Evolutionary conservation across 495 filamentous ascomycete genomes (phyloP).

Genomic region (Cudoniella acicularis): DNA sequence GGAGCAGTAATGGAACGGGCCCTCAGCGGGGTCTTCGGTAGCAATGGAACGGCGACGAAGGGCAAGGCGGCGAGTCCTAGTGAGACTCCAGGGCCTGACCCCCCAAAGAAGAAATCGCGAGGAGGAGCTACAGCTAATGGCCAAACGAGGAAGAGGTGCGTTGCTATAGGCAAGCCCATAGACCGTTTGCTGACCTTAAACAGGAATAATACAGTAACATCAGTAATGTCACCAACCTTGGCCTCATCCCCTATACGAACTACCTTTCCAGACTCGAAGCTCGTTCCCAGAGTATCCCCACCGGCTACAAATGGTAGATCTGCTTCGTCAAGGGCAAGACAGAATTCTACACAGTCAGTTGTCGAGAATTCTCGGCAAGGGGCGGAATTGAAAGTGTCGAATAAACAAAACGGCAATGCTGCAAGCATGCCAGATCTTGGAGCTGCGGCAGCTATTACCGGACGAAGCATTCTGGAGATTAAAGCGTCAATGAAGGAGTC

Average conservation of each 20-base stretch:
- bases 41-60: conserved; percentile 40
- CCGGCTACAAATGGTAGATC: conserved; percentile 44
- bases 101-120: conserved; percentile 61
- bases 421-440: conserved; percentile 34
- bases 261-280: conserved; percentile 52
- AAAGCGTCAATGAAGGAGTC: conserved; percentile 36
- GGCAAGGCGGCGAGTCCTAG: conserved; percentile 54
- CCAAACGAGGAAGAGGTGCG: conserved; percentile 69
- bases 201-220: conserved; percentile 48
- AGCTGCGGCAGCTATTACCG: conserved; percentile 17
- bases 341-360: conserved; percentile 57
- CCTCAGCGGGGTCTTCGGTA: conserved; percentile 55
- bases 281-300: conserved; percentile 37
- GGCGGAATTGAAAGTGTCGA: conserved; percentile 59
- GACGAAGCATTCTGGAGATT: conserved; percentile 30
- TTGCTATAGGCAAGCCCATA: conserved; percentile 9
- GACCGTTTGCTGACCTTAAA: conserved; percentile 1
- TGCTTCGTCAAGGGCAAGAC: conserved; percentile 62
- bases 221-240: conserved; percentile 62
- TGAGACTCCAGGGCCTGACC: conserved; percentile 59
- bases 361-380: conserved; percentile 41
- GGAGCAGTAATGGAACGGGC: conserved; percentile 65
- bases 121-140: conserved; percentile 44
- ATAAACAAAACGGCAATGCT: conserved; percentile 36
- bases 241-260: conserved; percentile 69